A percentile compares a stretch with the other conserved stretches of the same genome.
Conservation (phyloP, 2,329 filamentous ascomycete genomes). For the Tetracladium maxilliforme region DNA sequence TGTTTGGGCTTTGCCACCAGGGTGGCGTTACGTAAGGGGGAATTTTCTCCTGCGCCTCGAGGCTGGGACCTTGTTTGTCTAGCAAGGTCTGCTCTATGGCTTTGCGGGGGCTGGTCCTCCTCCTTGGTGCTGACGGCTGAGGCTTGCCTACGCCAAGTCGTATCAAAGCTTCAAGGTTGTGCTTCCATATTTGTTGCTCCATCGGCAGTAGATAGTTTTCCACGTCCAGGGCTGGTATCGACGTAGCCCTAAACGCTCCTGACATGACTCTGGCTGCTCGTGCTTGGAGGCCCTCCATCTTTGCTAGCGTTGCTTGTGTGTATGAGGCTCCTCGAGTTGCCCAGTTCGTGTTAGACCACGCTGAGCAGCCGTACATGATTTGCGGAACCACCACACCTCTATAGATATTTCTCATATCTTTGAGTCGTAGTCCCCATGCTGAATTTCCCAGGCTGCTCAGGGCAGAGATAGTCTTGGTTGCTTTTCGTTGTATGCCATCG, state of each 20-base stretch:
- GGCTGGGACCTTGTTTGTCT: no score
- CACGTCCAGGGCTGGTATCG: slow-evolving; percentile 8
- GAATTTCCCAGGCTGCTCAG: slow-evolving; percentile 3
- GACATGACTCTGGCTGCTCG: slow-evolving; percentile 9
- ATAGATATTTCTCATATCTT: slow-evolving; percentile 11
- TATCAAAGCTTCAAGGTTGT: no score
- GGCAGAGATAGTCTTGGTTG: slow-evolving; percentile 4
- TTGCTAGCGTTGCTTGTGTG: slow-evolving; percentile 6
- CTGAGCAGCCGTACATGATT: slow-evolving; percentile 14
- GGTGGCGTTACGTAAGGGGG: slow-evolving; percentile 3
- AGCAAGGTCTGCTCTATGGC: slow-evolving; percentile 3
- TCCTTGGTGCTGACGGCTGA: no score
- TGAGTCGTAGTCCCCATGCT: slow-evolving; percentile 6
- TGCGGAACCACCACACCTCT: slow-evolving; percentile 13
- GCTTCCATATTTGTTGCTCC: no score
- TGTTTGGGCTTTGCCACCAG: slow-evolving; percentile 4
- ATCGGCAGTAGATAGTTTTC: slow-evolving; percentile 7
- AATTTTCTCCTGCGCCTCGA: slow-evolving; percentile 4
- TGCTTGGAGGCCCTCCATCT: slow-evolving; percentile 8
- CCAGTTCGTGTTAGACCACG: slow-evolving; percentile 9
- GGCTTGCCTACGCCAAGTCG: no score
- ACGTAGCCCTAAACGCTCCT: slow-evolving; percentile 11
- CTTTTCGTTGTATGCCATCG: slow-evolving; percentile 3
- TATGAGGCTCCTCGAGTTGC: no score
- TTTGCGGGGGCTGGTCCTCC: no score